Evolutionary conservation across 78 protist genomes (phyloP).

Genomic region (Capsaspora owczarzaki): DNA sequence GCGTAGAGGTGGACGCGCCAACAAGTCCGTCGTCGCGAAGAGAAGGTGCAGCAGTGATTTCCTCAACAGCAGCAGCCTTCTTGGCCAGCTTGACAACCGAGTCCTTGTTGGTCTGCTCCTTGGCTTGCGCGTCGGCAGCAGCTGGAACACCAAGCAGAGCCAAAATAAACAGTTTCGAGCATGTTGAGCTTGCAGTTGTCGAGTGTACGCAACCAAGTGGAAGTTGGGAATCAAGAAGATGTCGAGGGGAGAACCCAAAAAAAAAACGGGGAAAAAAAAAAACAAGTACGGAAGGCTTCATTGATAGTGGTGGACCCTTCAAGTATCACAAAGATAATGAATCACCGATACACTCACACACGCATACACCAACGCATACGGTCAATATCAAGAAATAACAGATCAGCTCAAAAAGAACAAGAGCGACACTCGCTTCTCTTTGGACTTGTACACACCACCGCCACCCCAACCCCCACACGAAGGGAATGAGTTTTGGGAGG

Average conservation of each 20-base stretch:
- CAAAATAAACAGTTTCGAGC: not conserved
- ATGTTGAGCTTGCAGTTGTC: not conserved
- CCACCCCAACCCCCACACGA: no score
- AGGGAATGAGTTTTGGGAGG: no score
- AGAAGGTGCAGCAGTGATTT: not conserved
- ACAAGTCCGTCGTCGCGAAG: not conserved
- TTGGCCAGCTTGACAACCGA: not conserved
- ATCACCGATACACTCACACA: not conserved
- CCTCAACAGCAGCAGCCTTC: not conserved
- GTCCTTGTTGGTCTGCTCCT: slow-evolving; percentile 1
- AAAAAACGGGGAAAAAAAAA: not conserved
- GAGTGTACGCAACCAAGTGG: not conserved
- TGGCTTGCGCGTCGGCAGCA: not conserved
- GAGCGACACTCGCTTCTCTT: not conserved
- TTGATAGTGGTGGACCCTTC: no score
- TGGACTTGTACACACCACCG: not conserved
- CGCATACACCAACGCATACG: not conserved
- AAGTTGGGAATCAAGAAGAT: not conserved
- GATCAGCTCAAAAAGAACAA: not conserved
- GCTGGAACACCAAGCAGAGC: not conserved
- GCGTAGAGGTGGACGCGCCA: not conserved
- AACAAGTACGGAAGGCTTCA: not conserved
- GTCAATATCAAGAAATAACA: not conserved
- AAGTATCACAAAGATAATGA: no score
- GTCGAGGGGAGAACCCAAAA: not conserved